These are phyloP conservation scores for Hansenula sp. DNA, from an alignment of 1,139 yeast species.

Conservation along the genomic window DNA sequence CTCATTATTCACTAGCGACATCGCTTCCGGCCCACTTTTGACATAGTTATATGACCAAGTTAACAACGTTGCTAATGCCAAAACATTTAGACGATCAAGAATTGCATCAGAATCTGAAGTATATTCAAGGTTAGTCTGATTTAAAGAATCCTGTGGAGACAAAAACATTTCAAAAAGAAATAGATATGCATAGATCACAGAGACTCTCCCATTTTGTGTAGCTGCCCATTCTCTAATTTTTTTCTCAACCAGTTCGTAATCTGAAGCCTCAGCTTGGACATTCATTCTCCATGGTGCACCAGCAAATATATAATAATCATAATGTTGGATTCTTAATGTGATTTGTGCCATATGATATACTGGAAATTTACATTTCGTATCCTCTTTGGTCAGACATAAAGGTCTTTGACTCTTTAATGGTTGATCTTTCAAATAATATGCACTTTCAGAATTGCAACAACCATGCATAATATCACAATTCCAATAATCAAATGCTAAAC, in stretches of 20 bases:
- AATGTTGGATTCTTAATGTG: slow-evolving; percentile 64
- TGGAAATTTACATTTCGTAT: slow-evolving; percentile 49
- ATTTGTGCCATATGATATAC: slow-evolving; percentile 73
- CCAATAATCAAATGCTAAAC: slow-evolving; percentile 64
- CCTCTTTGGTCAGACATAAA: slow-evolving; percentile 20
- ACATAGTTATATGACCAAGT: slow-evolving; percentile 56
- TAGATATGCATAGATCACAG: slow-evolving; percentile 62
- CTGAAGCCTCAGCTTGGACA: slow-evolving; percentile 58
- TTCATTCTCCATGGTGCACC: slow-evolving; percentile 85
- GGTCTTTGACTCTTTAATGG: slow-evolving; percentile 9
- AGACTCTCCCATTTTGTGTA: slow-evolving; percentile 36
- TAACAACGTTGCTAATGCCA: slow-evolving; percentile 48
- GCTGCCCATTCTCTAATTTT: slow-evolving; percentile 51
- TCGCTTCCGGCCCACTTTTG: slow-evolving; percentile 51
- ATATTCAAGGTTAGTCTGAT: slow-evolving; percentile 30
- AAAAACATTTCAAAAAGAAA: slow-evolving; percentile 60
- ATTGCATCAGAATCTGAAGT: slow-evolving; percentile 50
- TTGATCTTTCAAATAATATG: slow-evolving; percentile 21
- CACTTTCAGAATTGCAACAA: slow-evolving; percentile 30
- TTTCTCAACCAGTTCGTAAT: slow-evolving; percentile 45
- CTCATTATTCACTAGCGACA: slow-evolving; percentile 17
- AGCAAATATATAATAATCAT: slow-evolving; percentile 72
- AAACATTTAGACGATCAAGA: slow-evolving; percentile 50
- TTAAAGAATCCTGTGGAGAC: slow-evolving; percentile 34
- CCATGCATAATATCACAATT: slow-evolving; percentile 31